Conservation (phyloP, 805 yeast genomes). For the Danielia oregonensis region DNA sequence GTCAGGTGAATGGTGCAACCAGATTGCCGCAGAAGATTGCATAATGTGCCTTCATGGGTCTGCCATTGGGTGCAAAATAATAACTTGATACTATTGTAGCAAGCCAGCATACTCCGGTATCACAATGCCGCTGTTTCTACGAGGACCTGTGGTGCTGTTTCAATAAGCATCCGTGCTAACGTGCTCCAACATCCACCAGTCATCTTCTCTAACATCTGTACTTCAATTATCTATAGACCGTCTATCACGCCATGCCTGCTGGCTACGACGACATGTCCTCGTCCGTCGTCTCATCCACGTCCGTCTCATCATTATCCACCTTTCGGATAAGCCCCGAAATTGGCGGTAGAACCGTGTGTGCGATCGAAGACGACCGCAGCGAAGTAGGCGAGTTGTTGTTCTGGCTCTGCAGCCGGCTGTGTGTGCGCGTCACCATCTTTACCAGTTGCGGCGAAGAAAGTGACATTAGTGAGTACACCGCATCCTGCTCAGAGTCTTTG, state of each 20-base stretch:
- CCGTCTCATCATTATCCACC: constrained; percentile 32
- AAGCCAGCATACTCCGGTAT: too few species aligned
- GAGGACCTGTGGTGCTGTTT: too few species aligned
- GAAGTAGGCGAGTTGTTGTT: constrained; percentile 28
- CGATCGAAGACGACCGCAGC: constrained; percentile 24
- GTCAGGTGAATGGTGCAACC: too few species aligned
- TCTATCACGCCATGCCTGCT: not conserved
- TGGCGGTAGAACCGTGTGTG: constrained; percentile 25
- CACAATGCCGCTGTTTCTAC: too few species aligned
- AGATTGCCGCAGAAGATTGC: too few species aligned
- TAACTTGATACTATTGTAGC: too few species aligned
- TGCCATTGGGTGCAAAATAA: too few species aligned
- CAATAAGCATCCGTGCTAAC: too few species aligned
- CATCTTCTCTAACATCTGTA: too few species aligned
- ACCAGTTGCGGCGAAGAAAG: constrained; percentile 47
- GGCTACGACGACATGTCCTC: not conserved
- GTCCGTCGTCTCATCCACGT: constrained; percentile 21
- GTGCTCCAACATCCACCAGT: too few species aligned
- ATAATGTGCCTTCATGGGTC: too few species aligned
- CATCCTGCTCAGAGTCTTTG: constrained; percentile 47
- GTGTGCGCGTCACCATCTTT: constrained; percentile 19
- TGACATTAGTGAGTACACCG: constrained; percentile 53
- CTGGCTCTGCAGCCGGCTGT: constrained; percentile 28
- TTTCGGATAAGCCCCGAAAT: constrained; percentile 22
- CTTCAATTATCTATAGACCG: too few species aligned